Base-by-base conservation (phyloP, 257 asterid species). In the Echium plantagineum region DNA sequence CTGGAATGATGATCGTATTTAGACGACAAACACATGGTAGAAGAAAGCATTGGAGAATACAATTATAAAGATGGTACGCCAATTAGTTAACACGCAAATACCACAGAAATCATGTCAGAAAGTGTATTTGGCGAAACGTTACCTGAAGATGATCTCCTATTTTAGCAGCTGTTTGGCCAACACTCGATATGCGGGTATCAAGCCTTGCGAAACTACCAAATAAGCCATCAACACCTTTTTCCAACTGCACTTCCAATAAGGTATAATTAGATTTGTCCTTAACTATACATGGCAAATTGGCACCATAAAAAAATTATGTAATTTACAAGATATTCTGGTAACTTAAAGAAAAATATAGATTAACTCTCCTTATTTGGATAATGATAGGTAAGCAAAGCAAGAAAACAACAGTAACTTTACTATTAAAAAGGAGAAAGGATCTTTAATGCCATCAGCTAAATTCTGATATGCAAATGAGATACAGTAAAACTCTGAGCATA, bases 91-190 rank as follows among this genome's bases (percentile, higher is more conserved):
- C 15, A 55, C 49, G 15, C 60, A 46, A 71, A 65, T 32, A 63
- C 51, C 59, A 38, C 46, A 19, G 26, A 28, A 55, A 51, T 42
- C 55, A n/a, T 31, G 52, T 31, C 47, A 58, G 62, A 15, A 54
- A 58, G 69, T 46, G 35, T 17, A 42, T 65, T 52, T 21, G 57
- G 35, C 46, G 22, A 59, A 61, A 63, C 52, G 63, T 73, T 73
- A 93, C 99, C 95, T 86, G 97, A 66, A 93, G 79, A 77, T 86
- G 99, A 77, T 93, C 99, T 35, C 99, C 99, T 21, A 93, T 93
- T 85, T 93, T 93, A 55, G 97, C 99, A 63, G 99, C 97, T 63
- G 97, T 93, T 81, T 93, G 99, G 24, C 98, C 98, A 69, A 89
- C 97, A 76, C 97, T 88, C 42, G 98, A 91, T 75, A 91, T 88